Base-by-base conservation (phyloP, 139 green algal genomes). In the Chlorella vulgaris region DNA sequence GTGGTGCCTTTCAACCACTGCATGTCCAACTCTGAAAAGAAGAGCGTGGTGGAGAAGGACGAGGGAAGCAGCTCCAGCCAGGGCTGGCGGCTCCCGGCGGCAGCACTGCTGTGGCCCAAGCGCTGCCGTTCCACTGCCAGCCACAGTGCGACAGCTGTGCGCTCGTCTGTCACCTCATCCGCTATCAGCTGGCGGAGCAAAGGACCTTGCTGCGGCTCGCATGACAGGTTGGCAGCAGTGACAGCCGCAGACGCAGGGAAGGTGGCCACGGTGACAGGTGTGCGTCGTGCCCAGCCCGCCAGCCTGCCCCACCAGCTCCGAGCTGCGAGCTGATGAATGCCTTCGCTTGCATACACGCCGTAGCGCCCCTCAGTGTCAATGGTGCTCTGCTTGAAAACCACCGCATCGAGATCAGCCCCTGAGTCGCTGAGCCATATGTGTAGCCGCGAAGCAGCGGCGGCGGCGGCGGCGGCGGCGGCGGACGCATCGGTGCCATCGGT, bases 1-100 rank as follows among this genome's bases (percentile, higher is more conserved):
- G 86, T 87, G 22, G 93, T 97, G 31, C 93, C 93, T 29, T 83
- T 74, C 60, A 97, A 87, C 83, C 91, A 90, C 29, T 81, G 19
- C 77, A 95, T n/a, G 71, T 95, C 88, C 28, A 78, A 62, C 19
- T 83, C 69, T 5, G 74, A 69, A 35, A 70, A 91, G 55, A 66
- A 86, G 0, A 90, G 65, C 67, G 93, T 60, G 43, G 88, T 86
- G 86, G 22, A 38, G 89, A 91, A 84, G 78, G 88, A 53, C 18
- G 55, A 28, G n/a, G 86, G 86, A 28, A 91, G 81, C 77, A 89
- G 69, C 22, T 39, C 51, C 29, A 90, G 39, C 86, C 86, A 91
- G 31, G 82, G 79, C n/a, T 51, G 36, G 50, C 62, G 40, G 0
- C 28, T 28, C 7, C 24, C 3, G 0, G 39, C 1, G 7, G 35